phyloP scores from a whole-genome alignment of 192 early-diverging fungal genomes.

The Phlyctochytrium arcticum region DNA sequence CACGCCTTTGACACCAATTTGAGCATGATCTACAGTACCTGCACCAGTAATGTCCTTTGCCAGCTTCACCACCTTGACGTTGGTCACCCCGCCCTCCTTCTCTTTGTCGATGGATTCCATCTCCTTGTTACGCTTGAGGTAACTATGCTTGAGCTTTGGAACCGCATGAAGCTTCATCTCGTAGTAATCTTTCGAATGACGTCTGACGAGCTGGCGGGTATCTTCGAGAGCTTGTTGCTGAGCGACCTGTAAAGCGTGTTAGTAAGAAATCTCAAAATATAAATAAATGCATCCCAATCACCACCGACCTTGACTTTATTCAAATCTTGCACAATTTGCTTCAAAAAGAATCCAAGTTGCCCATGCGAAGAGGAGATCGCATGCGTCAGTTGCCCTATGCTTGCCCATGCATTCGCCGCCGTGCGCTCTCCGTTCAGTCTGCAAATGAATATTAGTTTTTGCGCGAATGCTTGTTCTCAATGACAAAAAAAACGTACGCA shows the following conservation, averaged over 20 bases:
- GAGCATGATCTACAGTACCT: constrained; percentile 10
- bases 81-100: neutral
- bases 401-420: constrained; percentile 3
- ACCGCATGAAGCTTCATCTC: constrained; percentile 2
- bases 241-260: neutral
- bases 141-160: constrained; percentile 3
- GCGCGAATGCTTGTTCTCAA: too few species aligned
- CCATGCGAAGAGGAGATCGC: neutral
- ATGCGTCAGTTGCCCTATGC: constrained; percentile 4
- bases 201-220: neutral
- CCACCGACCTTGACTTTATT: neutral
- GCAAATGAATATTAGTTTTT: too few species aligned
- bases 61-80: constrained; percentile 8
- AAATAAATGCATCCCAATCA: neutral
- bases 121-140: neutral
- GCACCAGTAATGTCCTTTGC: constrained; percentile 14
- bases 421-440: neutral
- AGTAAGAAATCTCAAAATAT: neutral
- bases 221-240: constrained; percentile 1
- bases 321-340: neutral
- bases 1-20: neutral
- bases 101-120: neutral
- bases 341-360: neutral
- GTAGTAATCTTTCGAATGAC: constrained; percentile 3
- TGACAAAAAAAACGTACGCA: neutral